Evolutionary conservation across 2,329 filamentous ascomycete species (phyloP).

Genomic region (Hymenoscyphus albidus): DNA sequence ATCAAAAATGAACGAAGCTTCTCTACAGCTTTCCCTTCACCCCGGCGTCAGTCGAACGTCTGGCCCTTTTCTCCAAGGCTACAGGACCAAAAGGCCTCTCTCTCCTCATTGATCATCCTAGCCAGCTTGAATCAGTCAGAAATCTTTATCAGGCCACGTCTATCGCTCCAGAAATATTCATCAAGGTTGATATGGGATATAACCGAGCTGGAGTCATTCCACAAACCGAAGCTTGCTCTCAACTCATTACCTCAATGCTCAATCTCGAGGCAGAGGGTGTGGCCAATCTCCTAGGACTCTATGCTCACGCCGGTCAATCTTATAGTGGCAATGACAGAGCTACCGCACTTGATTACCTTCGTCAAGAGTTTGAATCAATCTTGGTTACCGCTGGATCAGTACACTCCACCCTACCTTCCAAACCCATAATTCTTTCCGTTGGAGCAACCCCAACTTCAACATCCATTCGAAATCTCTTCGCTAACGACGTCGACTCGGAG

Average conservation of each 20-base stretch:
- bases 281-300: slow-evolving; percentile 58
- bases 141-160: slow-evolving; percentile 43
- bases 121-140: slow-evolving; percentile 52
- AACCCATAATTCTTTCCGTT: slow-evolving; percentile 56
- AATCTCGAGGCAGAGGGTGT: slow-evolving; percentile 39
- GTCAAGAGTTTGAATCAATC: slow-evolving; percentile 55
- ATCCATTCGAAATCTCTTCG: slow-evolving; percentile 56
- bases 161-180: slow-evolving; percentile 52
- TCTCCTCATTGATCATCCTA: slow-evolving; percentile 66
- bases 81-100: slow-evolving; percentile 56
- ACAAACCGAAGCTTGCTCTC: slow-evolving; percentile 42
- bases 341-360: slow-evolving; percentile 57
- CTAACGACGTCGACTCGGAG: slow-evolving; percentile 23
- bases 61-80: slow-evolving; percentile 51
- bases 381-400: slow-evolving; percentile 43
- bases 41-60: slow-evolving; percentile 54
- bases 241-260: slow-evolving; percentile 46
- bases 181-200: slow-evolving; percentile 74
- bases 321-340: slow-evolving; percentile 54
- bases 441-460: slow-evolving; percentile 75
- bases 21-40: slow-evolving; percentile 67
- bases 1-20: slow-evolving; percentile 19
- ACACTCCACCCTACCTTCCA: slow-evolving; percentile 15
- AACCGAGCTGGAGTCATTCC: slow-evolving; percentile 65
- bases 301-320: slow-evolving; percentile 70